Evolutionary conservation across 2,329 filamentous ascomycete species (phyloP).

Genomic region (Exophiala dermatitidis): DNA sequence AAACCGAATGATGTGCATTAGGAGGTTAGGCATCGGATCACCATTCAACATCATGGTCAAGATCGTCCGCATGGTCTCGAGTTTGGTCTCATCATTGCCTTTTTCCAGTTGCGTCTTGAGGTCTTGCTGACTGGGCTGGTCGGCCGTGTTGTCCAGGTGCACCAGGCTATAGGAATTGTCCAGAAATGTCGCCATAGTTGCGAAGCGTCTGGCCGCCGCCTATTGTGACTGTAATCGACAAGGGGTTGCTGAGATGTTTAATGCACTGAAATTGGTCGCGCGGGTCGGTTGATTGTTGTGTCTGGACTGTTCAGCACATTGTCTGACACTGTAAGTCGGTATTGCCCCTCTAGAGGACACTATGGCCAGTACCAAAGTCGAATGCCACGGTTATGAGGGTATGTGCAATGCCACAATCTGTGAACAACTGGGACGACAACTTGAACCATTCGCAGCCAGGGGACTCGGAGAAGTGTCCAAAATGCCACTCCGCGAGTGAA

Average conservation of each 20-base stretch:
- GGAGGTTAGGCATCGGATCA: slow-evolving; percentile 84
- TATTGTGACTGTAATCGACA: background rate
- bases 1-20: slow-evolving; percentile 99
- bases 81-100: slow-evolving; percentile 83
- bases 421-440: background rate
- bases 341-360: background rate
- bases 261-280: background rate
- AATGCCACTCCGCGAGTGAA: background rate
- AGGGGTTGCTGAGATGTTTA: background rate
- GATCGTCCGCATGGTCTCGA: slow-evolving; percentile 94
- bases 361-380: background rate
- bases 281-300: background rate
- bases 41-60: slow-evolving; percentile 92
- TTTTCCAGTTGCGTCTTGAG: slow-evolving; percentile 90
- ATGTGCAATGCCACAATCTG: background rate
- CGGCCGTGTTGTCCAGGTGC: slow-evolving; percentile 93
- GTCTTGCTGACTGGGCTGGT: slow-evolving; percentile 83
- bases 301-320: slow-evolving; percentile 1
- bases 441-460: background rate
- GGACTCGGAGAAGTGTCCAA: slow-evolving; percentile 11
- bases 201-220: background rate
- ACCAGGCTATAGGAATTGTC: slow-evolving; percentile 95
- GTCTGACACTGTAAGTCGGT: background rate
- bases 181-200: slow-evolving; percentile 82
- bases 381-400: background rate